Evolutionary conservation across 768 basidiomycete species (phyloP).

Genomic region (Russula virescens): DNA sequence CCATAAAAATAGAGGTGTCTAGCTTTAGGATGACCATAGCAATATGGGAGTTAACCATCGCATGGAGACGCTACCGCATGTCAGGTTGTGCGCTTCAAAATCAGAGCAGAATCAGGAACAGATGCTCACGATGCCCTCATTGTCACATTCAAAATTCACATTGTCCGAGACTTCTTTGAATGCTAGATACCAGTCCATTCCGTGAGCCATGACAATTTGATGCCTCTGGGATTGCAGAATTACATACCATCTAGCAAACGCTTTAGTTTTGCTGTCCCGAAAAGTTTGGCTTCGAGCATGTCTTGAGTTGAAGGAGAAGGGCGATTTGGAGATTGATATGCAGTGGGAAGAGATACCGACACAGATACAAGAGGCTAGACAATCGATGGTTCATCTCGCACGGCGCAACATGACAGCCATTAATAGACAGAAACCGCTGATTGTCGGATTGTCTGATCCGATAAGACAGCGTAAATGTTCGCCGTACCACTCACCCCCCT

Average conservation of each 20-base stretch:
- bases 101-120: background rate
- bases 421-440: no score
- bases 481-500: background rate
- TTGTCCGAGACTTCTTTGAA: slow-evolving; percentile 97
- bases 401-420: background rate
- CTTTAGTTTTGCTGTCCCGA: slow-evolving; percentile 84
- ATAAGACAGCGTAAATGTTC: background rate
- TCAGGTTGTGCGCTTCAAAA: background rate
- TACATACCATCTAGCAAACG: slow-evolving; percentile 84
- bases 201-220: slow-evolving; percentile 2
- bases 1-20: slow-evolving; percentile 69
- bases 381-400: background rate
- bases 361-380: no score
- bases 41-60: slow-evolving; percentile 99
- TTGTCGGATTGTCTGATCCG: no score
- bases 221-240: background rate
- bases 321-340: background rate
- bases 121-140: slow-evolving; percentile 77
- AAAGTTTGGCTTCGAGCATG: slow-evolving; percentile 90
- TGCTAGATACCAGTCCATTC: slow-evolving; percentile 43
- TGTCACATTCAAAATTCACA: slow-evolving; percentile 95
- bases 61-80: slow-evolving; percentile 66
- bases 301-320: slow-evolving; percentile 10
- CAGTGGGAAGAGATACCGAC: no score
- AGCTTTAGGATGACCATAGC: slow-evolving; percentile 90